A percentile compares a stretch with the other conserved stretches of the same genome.
phyloP scores from a whole-genome alignment of 2,329 filamentous ascomycete species.

The Thermoascus crustaceus region DNA sequence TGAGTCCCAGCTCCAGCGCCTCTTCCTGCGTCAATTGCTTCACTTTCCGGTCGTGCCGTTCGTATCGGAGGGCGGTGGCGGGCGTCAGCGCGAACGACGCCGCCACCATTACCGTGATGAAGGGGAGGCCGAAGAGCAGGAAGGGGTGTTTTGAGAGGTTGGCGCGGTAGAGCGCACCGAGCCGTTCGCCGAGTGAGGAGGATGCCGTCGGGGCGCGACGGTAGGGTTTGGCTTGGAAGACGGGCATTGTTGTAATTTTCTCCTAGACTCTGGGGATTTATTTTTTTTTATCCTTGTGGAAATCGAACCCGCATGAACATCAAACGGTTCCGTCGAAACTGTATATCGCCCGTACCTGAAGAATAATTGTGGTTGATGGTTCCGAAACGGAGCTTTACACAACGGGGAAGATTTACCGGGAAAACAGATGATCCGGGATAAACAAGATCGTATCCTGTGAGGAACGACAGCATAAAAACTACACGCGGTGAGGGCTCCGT shows the following conservation, averaged over 20 bases:
- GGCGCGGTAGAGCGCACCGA: slow-evolving; percentile 70
- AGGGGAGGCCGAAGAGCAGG: slow-evolving; percentile 85
- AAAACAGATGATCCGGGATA: too few relatives aligned
- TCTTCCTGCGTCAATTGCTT: slow-evolving; percentile 78
- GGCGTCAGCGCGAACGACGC: slow-evolving; percentile 93
- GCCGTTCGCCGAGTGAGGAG: slow-evolving; percentile 53
- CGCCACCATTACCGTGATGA: slow-evolving; percentile 79
- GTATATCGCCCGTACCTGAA: too few relatives aligned
- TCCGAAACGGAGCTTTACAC: too few relatives aligned
- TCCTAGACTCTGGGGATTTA: not conserved
- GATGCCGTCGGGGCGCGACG: slow-evolving; percentile 45
- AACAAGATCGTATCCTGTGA: too few relatives aligned
- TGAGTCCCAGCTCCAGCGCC: slow-evolving; percentile 65
- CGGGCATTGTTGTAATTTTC: slow-evolving; percentile 41
- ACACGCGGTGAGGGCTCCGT: too few relatives aligned
- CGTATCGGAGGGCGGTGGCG: slow-evolving; percentile 86
- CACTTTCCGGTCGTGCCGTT: slow-evolving; percentile 84
- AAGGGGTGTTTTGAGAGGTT: slow-evolving; percentile 75
- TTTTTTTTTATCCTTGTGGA: not conserved
- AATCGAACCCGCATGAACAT: not conserved
- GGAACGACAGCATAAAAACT: too few relatives aligned
- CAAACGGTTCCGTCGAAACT: too few relatives aligned
- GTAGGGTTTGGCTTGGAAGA: slow-evolving; percentile 65
- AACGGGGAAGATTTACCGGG: too few relatives aligned
- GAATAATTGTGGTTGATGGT: too few relatives aligned